Evolutionary conservation across 176 grass and related monocot species (phyloP).

Genomic region (Pontederia crassipes): DNA sequence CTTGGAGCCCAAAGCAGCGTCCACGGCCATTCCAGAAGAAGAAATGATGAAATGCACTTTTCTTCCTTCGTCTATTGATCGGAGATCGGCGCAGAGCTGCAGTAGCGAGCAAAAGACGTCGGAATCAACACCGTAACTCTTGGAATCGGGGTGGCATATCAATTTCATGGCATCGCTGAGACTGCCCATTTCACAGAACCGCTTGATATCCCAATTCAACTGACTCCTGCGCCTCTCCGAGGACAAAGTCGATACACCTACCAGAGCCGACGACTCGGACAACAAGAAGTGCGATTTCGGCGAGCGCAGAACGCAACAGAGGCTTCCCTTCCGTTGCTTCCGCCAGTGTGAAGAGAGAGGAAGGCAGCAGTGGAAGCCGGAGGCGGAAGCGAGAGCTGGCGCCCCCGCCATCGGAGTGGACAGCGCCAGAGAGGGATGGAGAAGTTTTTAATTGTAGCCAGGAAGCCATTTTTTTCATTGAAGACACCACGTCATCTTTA

Average conservation of each 20-base stretch:
- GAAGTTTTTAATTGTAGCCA: too few species aligned
- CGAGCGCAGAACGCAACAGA: background rate
- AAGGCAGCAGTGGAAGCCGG: background rate
- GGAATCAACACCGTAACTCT: conserved; percentile 19
- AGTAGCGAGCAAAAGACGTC: conserved; percentile 44
- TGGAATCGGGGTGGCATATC: conserved; percentile 20
- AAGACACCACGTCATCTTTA: too few species aligned
- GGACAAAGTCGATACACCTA: background rate
- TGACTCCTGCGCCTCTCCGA: conserved; percentile 13
- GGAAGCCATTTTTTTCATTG: too few species aligned
- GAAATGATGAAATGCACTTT: conserved; percentile 41
- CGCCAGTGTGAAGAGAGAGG: background rate
- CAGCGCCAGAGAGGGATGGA: too few species aligned
- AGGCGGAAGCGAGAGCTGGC: conserved; percentile 2
- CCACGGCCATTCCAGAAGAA: conserved; percentile 25
- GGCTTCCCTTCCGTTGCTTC: background rate
- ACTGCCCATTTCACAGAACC: conserved; percentile 23
- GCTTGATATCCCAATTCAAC: conserved; percentile 32
- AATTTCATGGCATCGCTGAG: conserved; percentile 34
- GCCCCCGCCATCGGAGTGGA: background rate
- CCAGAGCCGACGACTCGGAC: background rate
- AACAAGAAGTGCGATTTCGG: background rate
- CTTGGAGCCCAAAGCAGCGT: conserved; percentile 51
- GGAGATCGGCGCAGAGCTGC: conserved; percentile 51
- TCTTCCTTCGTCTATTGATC: conserved; percentile 46